Evolutionary conservation across 2,329 filamentous ascomycete species (phyloP).

Genomic region (Alternaria postmessia): DNA sequence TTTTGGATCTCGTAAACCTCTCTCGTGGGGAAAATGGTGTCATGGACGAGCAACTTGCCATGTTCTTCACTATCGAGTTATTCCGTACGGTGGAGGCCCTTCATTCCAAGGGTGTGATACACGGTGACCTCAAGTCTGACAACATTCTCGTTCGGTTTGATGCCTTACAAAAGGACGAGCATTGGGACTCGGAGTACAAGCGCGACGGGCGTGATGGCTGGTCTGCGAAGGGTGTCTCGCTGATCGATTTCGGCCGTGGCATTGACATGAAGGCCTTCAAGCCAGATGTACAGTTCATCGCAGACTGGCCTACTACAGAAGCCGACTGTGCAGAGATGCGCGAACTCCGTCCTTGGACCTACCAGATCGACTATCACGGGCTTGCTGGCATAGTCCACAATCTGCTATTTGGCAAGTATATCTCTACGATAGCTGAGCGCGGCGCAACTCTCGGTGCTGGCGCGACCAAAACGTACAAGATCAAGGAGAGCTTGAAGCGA

Average conservation of each 20-base stretch:
- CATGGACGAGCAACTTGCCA: slow-evolving; percentile 89
- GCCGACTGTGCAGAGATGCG: slow-evolving; percentile 96
- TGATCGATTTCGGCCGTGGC: slow-evolving; percentile 94
- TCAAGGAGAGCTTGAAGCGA: slow-evolving; percentile 84
- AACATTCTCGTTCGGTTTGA: slow-evolving; percentile 92
- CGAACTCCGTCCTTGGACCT: slow-evolving; percentile 93
- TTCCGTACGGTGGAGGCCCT: slow-evolving; percentile 88
- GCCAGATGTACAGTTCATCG: slow-evolving; percentile 83
- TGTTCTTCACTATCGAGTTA: slow-evolving; percentile 95
- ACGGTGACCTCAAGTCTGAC: slow-evolving; percentile 94
- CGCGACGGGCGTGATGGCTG: slow-evolving; percentile 80
- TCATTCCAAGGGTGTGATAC: slow-evolving; percentile 79
- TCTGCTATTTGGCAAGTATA: slow-evolving; percentile 92
- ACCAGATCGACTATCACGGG: slow-evolving; percentile 96
- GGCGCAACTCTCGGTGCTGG: slow-evolving; percentile 63
- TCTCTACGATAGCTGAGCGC: slow-evolving; percentile 72
- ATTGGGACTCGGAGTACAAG: slow-evolving; percentile 71
- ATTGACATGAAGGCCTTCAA: slow-evolving; percentile 92
- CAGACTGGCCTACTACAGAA: slow-evolving; percentile 89
- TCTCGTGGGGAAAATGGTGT: slow-evolving; percentile 76
- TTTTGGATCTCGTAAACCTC: slow-evolving; percentile 93
- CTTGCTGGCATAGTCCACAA: slow-evolving; percentile 87
- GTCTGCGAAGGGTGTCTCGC: slow-evolving; percentile 77
- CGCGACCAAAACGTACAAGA: slow-evolving; percentile 73
- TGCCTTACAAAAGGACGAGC: slow-evolving; percentile 51